A percentile compares a stretch with the other conserved stretches of the same genome.
Conservation (phyloP, 2,329 filamentous ascomycete species). For the Zopfia rhizophila region DNA sequence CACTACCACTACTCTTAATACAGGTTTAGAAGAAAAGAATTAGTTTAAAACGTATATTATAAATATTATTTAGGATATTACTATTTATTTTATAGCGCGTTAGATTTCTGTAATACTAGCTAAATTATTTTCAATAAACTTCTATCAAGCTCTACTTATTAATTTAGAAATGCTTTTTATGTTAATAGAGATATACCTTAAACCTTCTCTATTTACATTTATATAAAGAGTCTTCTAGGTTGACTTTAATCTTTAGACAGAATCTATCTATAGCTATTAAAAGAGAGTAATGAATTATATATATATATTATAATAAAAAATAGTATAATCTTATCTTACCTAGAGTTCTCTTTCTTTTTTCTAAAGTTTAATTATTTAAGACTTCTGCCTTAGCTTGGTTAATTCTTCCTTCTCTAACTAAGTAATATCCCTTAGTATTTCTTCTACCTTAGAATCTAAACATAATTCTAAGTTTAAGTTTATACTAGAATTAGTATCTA, state of each 20-base stretch:
- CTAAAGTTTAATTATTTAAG: slow-evolving; percentile 11
- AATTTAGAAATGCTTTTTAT: slow-evolving; percentile 20
- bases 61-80: slow-evolving; percentile 26
- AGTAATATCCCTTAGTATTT: slow-evolving; percentile 29
- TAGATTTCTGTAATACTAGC: slow-evolving; percentile 24
- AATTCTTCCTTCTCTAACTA: slow-evolving; percentile 23
- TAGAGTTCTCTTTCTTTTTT: slow-evolving; percentile 18
- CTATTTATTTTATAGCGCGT: slow-evolving; percentile 17
- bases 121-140: slow-evolving; percentile 28
- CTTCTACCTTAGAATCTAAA: slow-evolving; percentile 28
- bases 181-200: slow-evolving; percentile 28
- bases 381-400: slow-evolving; percentile 17
- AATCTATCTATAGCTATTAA: slow-evolving; percentile 20
- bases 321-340: slow-evolving; percentile 9
- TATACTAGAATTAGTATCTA: slow-evolving; percentile 5
- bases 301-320: neutral
- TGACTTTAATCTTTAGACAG: slow-evolving; percentile 18
- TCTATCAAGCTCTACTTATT: slow-evolving; percentile 26
- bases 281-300: slow-evolving; percentile 4
- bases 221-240: slow-evolving; percentile 24
- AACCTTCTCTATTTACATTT: slow-evolving; percentile 23
- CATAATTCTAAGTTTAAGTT: slow-evolving; percentile 17
- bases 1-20: slow-evolving; percentile 26
- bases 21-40: slow-evolving; percentile 10
- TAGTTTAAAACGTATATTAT: slow-evolving; percentile 24